Evolutionary conservation across 129 eudicot species (phyloP), one percentile per base, ranked within the genome.

Genomic region (Apium graveolens): DNA sequence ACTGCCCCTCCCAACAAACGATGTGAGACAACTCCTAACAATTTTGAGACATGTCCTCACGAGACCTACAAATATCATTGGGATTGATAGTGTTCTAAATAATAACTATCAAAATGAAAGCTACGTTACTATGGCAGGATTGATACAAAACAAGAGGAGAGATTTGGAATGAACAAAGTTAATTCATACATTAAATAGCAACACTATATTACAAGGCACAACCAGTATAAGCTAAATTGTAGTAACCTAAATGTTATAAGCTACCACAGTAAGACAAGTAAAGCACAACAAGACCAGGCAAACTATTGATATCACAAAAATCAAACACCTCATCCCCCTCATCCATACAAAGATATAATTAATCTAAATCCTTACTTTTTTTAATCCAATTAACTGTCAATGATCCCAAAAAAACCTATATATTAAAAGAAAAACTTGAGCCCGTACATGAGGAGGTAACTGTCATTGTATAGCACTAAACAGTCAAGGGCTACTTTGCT

Each of bases 41-140:
- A n/a, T n/a, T 79, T 79, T 81, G 75, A 78, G 98, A 94, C 98
- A 94, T 94, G 18, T 91, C 90, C 88, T 94, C 98, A 79, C 91
- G 97, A 76, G 89, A 88, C 98, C 98, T 94, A 84, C 82, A 89
- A 72, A 62, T 73, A n/a, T n/a, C 16, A 73, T 55, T 44, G 14
- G 17, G 45, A 11, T 60, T 31, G 71, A 31, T 65, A 31, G 37
- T 65, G 32, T 29, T 65, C 38, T 65, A 31, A 65, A 29, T 35
- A 11, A 26, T 43, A 3, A 13, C 45, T 43, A 7, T 27, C 5
- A 65, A 42, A 27, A 78, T 39, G 31, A 42, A 37, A 45, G 66
- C 18, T 13, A 62, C 63, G 27, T 2, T 10, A 29, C n/a, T n/a
- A 63, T 26, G 34, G 29, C 37, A 27, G 70, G 17, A 27, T 7